Evolutionary conservation across 495 filamentous ascomycete genomes (phyloP).

Genomic region (Neohortaea acidophila): DNA sequence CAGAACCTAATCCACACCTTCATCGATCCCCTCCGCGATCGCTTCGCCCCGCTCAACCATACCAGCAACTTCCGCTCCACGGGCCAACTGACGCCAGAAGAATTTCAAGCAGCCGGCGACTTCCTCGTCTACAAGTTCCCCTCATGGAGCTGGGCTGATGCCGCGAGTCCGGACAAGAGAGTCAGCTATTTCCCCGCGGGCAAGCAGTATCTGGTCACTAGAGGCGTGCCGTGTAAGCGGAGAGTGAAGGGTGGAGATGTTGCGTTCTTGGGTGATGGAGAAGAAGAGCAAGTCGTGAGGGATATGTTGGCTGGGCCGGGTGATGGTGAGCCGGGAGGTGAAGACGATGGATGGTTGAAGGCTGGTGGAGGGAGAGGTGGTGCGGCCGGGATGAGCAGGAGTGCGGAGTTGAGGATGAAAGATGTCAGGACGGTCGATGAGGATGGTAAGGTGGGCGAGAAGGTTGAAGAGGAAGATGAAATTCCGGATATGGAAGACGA

Average conservation of each 20-base stretch:
- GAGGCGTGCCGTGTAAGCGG: constrained; percentile 81
- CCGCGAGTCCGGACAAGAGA: constrained; percentile 59
- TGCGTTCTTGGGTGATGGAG: constrained; percentile 76
- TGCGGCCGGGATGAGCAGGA: constrained; percentile 49
- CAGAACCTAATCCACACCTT: constrained; percentile 58
- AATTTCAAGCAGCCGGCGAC: constrained; percentile 91
- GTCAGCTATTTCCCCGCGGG: constrained; percentile 67
- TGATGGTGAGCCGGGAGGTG: constrained; percentile 33
- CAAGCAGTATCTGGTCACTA: constrained; percentile 92
- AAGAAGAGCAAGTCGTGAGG: constrained; percentile 67
- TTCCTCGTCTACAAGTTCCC: constrained; percentile 99
- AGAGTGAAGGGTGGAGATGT: constrained; percentile 55
- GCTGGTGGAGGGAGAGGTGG: constrained; percentile 29
- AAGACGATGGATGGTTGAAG: constrained; percentile 79
- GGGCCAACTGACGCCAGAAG: constrained; percentile 91
- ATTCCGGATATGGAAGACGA: constrained; percentile 98
- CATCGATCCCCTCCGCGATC: constrained; percentile 73
- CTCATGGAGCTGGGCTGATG: constrained; percentile 94
- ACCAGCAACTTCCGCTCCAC: constrained; percentile 86
- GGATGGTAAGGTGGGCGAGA: constrained; percentile 57
- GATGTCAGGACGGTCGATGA: constrained; percentile 83
- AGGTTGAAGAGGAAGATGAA: constrained; percentile 61
- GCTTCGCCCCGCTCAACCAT: constrained; percentile 70
- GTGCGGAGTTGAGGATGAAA: constrained; percentile 52
- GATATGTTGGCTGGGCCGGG: constrained; percentile 52